Evolutionary conservation across 2,329 filamentous ascomycete genomes (phyloP), one percentile per base, ranked within the genome.

Genomic region (Hymenoscyphus linearis): DNA sequence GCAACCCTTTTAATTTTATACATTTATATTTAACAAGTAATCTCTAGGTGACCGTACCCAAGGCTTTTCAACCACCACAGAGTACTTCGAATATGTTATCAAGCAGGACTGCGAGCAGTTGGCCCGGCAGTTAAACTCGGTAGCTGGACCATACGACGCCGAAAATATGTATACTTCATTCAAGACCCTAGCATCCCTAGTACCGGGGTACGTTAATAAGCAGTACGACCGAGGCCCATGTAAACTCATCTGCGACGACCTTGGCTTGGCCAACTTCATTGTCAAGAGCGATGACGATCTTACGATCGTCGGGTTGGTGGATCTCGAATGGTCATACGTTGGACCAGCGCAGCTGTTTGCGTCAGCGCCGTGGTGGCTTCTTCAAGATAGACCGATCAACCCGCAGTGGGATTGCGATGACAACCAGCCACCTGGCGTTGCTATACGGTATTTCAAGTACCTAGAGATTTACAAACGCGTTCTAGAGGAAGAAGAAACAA

Each of bases 171-270:
- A 37, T 14, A 12, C 12, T 3, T 7, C 36, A 3, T 37, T 37
- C 10, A 37, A 12, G 4, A 14, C 16, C 36, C 10, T 37, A 3
- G 16, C 12, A 37, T 10, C 36, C 6, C 36, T 37, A 7, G 16
- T 37, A 7, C 36, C 36, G 12, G 36, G 16, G 3, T 12, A 13
- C 6, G 36, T 37, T 3, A 12, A 37, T 3, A 3, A 3, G 36
- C 3, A 62, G 52, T 62, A 67, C 63, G 66, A 75, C 61, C 62
- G 52, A 60, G 52, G 66, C 65, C 70, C 69, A 31, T 76, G 76
- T 50, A 75, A 76, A 56, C 64, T 76, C 16, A 72, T 75, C 63
- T 75, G 74, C 55, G 71, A 76, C 50, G 74, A 76, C 63, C 68
- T 76, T 36, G 70, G 73, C 62, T 62, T 73, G 16, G 71, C 72